phyloP scores from a whole-genome alignment of 495 filamentous ascomycete species.

The Aspergillus cavernicola region DNA sequence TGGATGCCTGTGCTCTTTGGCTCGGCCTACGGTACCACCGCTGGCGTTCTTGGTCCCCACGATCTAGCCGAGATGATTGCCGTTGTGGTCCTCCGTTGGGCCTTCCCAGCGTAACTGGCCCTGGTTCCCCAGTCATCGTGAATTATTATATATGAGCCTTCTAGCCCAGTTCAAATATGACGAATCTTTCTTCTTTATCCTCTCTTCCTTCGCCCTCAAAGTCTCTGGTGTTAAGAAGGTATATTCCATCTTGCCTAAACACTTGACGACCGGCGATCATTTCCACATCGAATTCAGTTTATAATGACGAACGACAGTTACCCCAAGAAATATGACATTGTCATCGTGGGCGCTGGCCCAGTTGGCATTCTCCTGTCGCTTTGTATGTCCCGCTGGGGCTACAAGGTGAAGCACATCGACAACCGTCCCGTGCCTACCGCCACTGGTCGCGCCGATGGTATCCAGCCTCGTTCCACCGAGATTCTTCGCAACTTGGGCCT shows the following conservation, averaged over 20 bases:
- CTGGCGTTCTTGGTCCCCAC: slow-evolving; percentile 18
- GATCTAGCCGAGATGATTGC: slow-evolving; percentile 42
- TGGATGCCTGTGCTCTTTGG: background rate
- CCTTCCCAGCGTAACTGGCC: slow-evolving; percentile 10
- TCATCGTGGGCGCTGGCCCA: slow-evolving; percentile 88
- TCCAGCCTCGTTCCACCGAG: slow-evolving; percentile 67
- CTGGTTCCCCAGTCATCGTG: slow-evolving; percentile 24
- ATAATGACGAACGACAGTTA: slow-evolving; percentile 35
- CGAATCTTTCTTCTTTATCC: slow-evolving; percentile 11
- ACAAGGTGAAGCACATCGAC: slow-evolving; percentile 66
- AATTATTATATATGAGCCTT: slow-evolving; percentile 32
- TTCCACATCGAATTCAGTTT: slow-evolving; percentile 5
- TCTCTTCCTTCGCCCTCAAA: no score
- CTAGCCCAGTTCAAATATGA: slow-evolving; percentile 6
- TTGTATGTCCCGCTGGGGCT: slow-evolving; percentile 67
- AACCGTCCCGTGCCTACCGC: slow-evolving; percentile 59
- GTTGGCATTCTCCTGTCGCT: slow-evolving; percentile 83
- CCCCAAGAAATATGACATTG: slow-evolving; percentile 60
- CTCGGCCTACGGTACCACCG: background rate
- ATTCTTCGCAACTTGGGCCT: slow-evolving; percentile 63
- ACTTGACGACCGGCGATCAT: slow-evolving; percentile 1
- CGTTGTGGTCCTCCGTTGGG: slow-evolving; percentile 34
- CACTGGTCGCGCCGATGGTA: slow-evolving; percentile 73
- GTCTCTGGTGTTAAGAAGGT: background rate
- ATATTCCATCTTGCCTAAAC: background rate